Conservation (phyloP, 768 basidiomycete species). For the Serendipita sp. region DNA sequence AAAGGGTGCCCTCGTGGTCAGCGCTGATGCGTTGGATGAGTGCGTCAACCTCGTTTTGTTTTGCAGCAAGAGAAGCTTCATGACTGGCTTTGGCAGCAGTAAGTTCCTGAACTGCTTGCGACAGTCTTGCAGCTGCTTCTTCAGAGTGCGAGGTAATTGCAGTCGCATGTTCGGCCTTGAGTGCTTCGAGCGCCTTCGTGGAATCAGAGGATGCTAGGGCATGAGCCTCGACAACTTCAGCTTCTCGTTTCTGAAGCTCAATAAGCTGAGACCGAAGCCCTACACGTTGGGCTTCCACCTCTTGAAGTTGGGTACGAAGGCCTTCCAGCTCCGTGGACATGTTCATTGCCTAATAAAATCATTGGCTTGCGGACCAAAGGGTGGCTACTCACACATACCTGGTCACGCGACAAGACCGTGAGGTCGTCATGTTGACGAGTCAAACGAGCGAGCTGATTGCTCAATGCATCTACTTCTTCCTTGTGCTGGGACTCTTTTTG, state of each 20-base stretch:
- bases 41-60: constrained; percentile 27
- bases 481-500: constrained; percentile 87
- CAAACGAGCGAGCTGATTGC: constrained; percentile 37
- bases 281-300: constrained; percentile 6
- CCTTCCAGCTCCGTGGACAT: constrained; percentile 78
- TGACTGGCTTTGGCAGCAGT: constrained; percentile 28
- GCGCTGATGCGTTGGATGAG: constrained; percentile 31
- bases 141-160: constrained; percentile 15
- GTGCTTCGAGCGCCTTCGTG: constrained; percentile 25
- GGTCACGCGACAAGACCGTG: constrained; percentile 64
- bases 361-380: not conserved
- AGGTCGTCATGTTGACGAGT: constrained; percentile 72
- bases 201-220: constrained; percentile 19
- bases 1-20: constrained; percentile 30
- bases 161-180: constrained; percentile 30
- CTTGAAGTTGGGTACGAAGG: constrained; percentile 27
- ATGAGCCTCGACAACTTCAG: constrained; percentile 24
- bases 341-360: constrained; percentile 44
- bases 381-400: constrained; percentile 31
- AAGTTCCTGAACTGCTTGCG: constrained; percentile 15
- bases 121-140: constrained; percentile 26
- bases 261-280: constrained; percentile 8
- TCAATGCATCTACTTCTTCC: constrained; percentile 60
- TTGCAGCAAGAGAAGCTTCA: constrained; percentile 27
- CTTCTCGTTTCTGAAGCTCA: constrained; percentile 39